Conservation (phyloP, 352 stramenopile species). For the Pythium vanterpoolii region DNA sequence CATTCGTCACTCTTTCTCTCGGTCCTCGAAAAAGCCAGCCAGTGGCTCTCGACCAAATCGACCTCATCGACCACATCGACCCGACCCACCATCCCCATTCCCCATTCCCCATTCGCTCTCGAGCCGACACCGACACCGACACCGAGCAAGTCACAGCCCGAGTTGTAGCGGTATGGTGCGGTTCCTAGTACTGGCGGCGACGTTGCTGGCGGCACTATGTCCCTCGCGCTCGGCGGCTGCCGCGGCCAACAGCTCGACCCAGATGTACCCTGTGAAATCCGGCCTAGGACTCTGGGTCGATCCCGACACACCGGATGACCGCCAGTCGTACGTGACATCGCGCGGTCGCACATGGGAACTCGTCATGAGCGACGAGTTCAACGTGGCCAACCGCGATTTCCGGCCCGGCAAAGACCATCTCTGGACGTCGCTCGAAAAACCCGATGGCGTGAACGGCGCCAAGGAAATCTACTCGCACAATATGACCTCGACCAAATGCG, state of each 20-base stretch:
- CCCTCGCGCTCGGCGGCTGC: background rate
- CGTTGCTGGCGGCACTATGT: background rate
- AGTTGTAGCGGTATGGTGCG: too few species aligned
- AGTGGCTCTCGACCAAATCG: too few species aligned
- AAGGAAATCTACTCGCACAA: conserved; percentile 16
- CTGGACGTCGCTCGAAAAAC: conserved; percentile 18
- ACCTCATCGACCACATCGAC: too few species aligned
- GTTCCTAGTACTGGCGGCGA: background rate
- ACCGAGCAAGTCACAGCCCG: too few species aligned
- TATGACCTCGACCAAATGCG: conserved; percentile 11
- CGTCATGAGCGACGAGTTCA: conserved; percentile 81
- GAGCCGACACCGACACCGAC: too few species aligned
- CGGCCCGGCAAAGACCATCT: conserved; percentile 11
- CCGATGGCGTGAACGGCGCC: conserved; percentile 14
- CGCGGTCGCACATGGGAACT: conserved; percentile 42
- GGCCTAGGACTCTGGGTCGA: conserved; percentile 8
- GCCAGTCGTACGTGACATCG: conserved; percentile 15
- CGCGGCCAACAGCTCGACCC: background rate
- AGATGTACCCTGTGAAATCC: conserved; percentile 5
- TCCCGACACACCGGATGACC: background rate
- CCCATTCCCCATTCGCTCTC: too few species aligned
- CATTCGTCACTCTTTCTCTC: too few species aligned
- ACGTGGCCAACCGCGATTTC: conserved; percentile 44
- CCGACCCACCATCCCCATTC: too few species aligned
- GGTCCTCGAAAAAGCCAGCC: too few species aligned